Percentiles rank a stretch among this genome's conserved stretches.
Conservation (phyloP, 495 filamentous ascomycete genomes). For the Annulohypoxylon nitens region DNA sequence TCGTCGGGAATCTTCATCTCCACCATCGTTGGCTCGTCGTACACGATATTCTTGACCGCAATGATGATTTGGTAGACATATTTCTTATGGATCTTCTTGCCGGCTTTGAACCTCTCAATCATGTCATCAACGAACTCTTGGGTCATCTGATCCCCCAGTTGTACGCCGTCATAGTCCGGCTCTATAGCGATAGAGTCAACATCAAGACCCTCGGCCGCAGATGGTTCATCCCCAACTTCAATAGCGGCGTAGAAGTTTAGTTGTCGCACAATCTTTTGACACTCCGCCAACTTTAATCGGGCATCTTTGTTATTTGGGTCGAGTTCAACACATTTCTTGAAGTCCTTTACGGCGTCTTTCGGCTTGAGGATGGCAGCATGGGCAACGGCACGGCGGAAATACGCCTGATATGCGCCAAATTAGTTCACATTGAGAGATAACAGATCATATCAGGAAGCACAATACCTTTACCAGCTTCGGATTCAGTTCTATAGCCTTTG, state of each 20-base stretch:
- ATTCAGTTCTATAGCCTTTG: conserved; percentile 93
- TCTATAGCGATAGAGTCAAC: conserved; percentile 88
- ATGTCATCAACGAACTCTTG: conserved; percentile 97
- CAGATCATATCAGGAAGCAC: background rate
- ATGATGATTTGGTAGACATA: conserved; percentile 97
- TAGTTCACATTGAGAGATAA: conserved; percentile 7
- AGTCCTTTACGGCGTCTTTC: conserved; percentile 89
- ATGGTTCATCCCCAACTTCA: conserved; percentile 90
- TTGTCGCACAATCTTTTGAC: conserved; percentile 90
- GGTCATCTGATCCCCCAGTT: conserved; percentile 87
- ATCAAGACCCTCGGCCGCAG: conserved; percentile 90
- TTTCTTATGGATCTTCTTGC: conserved; percentile 94
- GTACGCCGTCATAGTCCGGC: conserved; percentile 83
- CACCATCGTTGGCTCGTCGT: conserved; percentile 95
- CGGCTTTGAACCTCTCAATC: conserved; percentile 94
- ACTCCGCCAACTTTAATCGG: conserved; percentile 88
- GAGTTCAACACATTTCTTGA: conserved; percentile 88
- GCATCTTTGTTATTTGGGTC: conserved; percentile 90
- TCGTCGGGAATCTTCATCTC: conserved; percentile 86
- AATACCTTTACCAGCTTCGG: conserved; percentile 85
- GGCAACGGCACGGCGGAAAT: conserved; percentile 92
- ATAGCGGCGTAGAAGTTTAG: conserved; percentile 95
- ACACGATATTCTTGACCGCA: conserved; percentile 88
- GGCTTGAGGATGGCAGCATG: conserved; percentile 90
- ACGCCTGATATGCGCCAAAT: conserved; percentile 71